A percentile compares a stretch with the other conserved stretches of the same genome.
Evolutionary conservation across 2,329 filamentous ascomycete species (phyloP).

Genomic region (Penicillium oxalicum): DNA sequence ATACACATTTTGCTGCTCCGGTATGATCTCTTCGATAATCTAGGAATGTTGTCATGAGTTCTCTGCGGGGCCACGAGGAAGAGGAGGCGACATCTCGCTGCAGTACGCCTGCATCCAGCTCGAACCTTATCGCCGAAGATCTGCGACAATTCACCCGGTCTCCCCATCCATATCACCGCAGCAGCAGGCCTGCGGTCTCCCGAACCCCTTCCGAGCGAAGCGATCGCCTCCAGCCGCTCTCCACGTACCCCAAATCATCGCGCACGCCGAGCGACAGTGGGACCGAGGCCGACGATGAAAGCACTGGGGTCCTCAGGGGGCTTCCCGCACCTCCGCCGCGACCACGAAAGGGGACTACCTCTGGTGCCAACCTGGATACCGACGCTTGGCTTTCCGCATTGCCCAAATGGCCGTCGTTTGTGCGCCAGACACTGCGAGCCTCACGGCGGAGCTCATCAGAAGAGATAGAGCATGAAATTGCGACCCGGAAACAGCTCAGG

Average conservation of each 20-base stretch:
- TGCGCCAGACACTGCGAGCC: constrained; percentile 22
- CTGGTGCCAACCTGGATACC: constrained; percentile 24
- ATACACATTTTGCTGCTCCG: constrained; percentile 7
- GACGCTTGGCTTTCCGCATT: constrained; percentile 27
- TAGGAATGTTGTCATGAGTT: constrained; percentile 34
- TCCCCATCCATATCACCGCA: constrained; percentile 63
- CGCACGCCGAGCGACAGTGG: constrained; percentile 76
- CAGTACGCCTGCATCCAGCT: constrained; percentile 15
- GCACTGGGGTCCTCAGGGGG: constrained; percentile 66
- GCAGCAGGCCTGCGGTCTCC: constrained; percentile 54
- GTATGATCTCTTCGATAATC: constrained; percentile 26
- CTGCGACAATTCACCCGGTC: constrained; percentile 54
- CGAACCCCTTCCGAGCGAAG: constrained; percentile 37
- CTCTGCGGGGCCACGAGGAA: constrained; percentile 27
- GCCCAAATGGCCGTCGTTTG: constrained; percentile 30
- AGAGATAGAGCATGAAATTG: constrained; percentile 20
- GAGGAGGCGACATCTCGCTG: constrained; percentile 18
- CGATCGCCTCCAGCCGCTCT: constrained; percentile 26
- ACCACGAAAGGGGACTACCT: constrained; percentile 70
- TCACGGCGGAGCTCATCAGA: constrained; percentile 31
- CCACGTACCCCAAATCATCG: constrained; percentile 44
- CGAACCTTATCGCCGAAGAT: constrained; percentile 18
- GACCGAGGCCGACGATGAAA: constrained; percentile 92
- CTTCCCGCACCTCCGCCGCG: constrained; percentile 71
- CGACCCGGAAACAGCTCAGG: constrained; percentile 20